Evolutionary conservation across 2,329 filamentous ascomycete species (phyloP).

Genomic region (Colletotrichum sp.): DNA sequence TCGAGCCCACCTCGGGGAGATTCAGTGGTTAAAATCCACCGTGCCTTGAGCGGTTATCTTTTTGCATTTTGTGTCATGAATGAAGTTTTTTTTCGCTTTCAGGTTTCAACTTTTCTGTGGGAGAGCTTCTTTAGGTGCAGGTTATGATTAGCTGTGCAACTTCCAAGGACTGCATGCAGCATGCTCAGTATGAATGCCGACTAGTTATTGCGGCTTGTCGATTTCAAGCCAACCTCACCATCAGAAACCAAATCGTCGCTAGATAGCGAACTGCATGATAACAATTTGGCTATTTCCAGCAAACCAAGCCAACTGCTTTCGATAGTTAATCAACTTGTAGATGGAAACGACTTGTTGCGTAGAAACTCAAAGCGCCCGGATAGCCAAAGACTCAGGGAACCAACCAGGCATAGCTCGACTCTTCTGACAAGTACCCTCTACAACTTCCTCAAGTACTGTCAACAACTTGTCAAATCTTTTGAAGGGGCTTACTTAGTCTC

Average conservation of each 20-base stretch:
- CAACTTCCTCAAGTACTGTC: background rate
- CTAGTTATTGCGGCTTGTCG: background rate
- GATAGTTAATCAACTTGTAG: background rate
- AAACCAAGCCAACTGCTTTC: background rate
- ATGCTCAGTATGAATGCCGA: background rate
- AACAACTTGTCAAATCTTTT: background rate
- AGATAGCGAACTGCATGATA: background rate
- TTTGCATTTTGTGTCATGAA: background rate
- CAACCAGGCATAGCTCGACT: background rate
- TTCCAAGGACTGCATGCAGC: background rate
- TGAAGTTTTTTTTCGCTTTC: background rate
- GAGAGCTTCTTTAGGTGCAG: background rate
- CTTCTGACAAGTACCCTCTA: background rate
- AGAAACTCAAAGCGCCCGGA: background rate
- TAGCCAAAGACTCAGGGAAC: background rate
- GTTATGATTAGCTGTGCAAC: background rate
- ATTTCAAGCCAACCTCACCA: background rate
- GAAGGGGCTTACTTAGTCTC: background rate
- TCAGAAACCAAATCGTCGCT: background rate
- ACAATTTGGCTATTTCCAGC: background rate
- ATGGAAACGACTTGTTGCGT: background rate
- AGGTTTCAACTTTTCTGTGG: too few relatives aligned
- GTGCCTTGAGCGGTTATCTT: accelerated
- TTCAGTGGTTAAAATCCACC: background rate
- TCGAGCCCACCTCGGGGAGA: constrained; percentile 21